Percentiles rank a stretch among this genome's conserved stretches.
Conservation (phyloP, 176 grass and related monocot species). For the Phoenix roebelenii region DNA sequence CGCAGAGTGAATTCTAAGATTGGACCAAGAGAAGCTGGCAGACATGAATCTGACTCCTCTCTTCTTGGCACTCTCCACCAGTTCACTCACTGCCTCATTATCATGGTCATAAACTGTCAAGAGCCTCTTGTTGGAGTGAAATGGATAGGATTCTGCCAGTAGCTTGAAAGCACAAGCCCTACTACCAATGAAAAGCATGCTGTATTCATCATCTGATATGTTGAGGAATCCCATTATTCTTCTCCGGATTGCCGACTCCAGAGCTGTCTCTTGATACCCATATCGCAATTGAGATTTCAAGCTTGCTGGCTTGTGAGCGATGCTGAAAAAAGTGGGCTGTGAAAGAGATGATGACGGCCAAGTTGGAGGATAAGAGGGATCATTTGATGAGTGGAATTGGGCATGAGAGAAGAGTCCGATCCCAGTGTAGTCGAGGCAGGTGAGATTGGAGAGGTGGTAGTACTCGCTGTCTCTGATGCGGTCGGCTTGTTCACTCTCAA, state of each 20-base stretch:
- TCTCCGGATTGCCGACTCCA: conserved; percentile 35
- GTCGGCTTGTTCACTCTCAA: conserved; percentile 35
- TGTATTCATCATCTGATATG: conserved; percentile 62
- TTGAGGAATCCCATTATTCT: conserved; percentile 78
- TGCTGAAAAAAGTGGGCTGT: conserved; percentile 77
- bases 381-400: conserved; percentile 43
- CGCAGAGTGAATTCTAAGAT: conserved; percentile 48
- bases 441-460: conserved; percentile 50
- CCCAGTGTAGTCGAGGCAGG: conserved; percentile 82
- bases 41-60: conserved; percentile 48
- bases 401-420: conserved; percentile 87
- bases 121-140: conserved; percentile 39
- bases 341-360: background rate
- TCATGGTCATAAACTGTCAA: conserved; percentile 74
- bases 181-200: conserved; percentile 77
- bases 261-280: conserved; percentile 1
- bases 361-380: conserved; percentile 30
- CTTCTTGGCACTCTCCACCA: conserved; percentile 39
- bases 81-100: conserved; percentile 55
- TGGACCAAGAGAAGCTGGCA: conserved; percentile 70
- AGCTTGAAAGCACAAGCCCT: conserved; percentile 73
- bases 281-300: conserved; percentile 51
- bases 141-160: conserved; percentile 71
- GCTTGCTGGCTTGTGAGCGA: conserved; percentile 63
- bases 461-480: conserved; percentile 44